Percentiles rank a stretch among this genome's conserved stretches.
phyloP scores from a whole-genome alignment of 352 stramenopile species.

The Globisporangium emineosum region DNA sequence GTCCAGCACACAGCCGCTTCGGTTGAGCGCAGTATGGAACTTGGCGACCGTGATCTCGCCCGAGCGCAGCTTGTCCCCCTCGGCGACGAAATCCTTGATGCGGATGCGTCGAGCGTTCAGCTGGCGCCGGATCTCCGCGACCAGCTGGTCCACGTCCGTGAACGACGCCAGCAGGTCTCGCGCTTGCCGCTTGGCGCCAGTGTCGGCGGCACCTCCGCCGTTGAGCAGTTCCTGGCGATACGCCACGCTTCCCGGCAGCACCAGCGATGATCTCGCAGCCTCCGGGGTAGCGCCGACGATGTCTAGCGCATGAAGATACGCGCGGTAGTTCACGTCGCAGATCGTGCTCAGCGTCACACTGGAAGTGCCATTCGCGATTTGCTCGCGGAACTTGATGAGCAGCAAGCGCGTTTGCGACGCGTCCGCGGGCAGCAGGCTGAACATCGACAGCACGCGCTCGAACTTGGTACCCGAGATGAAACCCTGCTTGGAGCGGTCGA shows the following conservation, averaged over 20 bases:
- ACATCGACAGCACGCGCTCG: constrained; percentile 79
- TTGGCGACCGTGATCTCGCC: constrained; percentile 83
- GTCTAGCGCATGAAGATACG: constrained; percentile 67
- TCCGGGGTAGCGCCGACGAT: constrained; percentile 30
- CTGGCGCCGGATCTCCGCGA: constrained; percentile 63
- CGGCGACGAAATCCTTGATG: constrained; percentile 80
- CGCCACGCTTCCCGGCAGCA: constrained; percentile 52
- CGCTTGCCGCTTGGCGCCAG: constrained; percentile 18
- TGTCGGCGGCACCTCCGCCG: constrained; percentile 25
- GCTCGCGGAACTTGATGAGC: constrained; percentile 76
- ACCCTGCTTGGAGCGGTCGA: constrained; percentile 73
- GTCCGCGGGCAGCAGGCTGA: constrained; percentile 52
- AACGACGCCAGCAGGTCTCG: constrained; percentile 25
- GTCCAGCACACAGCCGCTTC: constrained; percentile 67
- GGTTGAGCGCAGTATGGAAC: constrained; percentile 83
- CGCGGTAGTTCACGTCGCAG: constrained; percentile 83
- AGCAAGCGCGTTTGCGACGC: constrained; percentile 43
- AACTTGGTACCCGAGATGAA: constrained; percentile 80
- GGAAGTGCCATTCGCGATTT: constrained; percentile 31
- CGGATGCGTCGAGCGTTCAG: constrained; percentile 62
- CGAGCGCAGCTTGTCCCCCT: constrained; percentile 76
- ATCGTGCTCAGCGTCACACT: constrained; percentile 59
- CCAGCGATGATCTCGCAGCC: constrained; percentile 16
- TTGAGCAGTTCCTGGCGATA: constrained; percentile 63
- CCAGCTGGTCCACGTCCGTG: constrained; percentile 38